Base-by-base conservation (phyloP, 805 yeast species). In the Hanseniaspora occidentalis region DNA sequence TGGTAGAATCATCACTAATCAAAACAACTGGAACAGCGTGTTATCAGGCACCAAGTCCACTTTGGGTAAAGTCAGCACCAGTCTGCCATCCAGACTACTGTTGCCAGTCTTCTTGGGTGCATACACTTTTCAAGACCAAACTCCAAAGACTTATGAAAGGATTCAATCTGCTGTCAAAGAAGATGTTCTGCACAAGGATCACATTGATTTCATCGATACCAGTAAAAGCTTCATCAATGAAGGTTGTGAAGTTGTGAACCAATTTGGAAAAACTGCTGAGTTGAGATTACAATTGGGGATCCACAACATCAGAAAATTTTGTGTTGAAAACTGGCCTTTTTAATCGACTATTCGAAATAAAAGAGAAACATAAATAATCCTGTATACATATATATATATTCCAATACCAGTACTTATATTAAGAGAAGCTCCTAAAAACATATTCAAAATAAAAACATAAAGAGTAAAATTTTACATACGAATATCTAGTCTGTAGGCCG, bases 91-190 rank as follows among this genome's bases (percentile, higher is more conserved):
- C 10, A 53, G 57, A 42, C 19, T 54, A n/a, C 34, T 51, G 1
- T 35, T 51, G 10, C 57, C 58, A n/a, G 43, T 52, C 39, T 33
- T 44, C 6, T 38, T 56, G 13, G 53, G 51, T 11, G 50, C 50
- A 4, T 34, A 45, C 9, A 45, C 50, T 5, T 51, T 56, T 36
- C 40, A 47, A 7, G 41, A 43, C 20, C 44, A 52, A 37, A 45
- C 53, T 3, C 63, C 63, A 10, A 35, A 42, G 4, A 52, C 63
- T 7, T 54, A 49, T 39, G 31, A 40, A 8, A 54, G 53, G 36
- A 37, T 45, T 14, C 40, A 44, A 22, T 31, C 31, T 2, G 16
- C 19, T 11, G 41, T 47, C 8, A 16, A 50, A 5, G 45, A 47
- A 36, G 54, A 51, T 35, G 36, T 47, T 11, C 26, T 57, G 2